phyloP scores from a whole-genome alignment of 306 rosid species.

The Fragaria iinumae region DNA sequence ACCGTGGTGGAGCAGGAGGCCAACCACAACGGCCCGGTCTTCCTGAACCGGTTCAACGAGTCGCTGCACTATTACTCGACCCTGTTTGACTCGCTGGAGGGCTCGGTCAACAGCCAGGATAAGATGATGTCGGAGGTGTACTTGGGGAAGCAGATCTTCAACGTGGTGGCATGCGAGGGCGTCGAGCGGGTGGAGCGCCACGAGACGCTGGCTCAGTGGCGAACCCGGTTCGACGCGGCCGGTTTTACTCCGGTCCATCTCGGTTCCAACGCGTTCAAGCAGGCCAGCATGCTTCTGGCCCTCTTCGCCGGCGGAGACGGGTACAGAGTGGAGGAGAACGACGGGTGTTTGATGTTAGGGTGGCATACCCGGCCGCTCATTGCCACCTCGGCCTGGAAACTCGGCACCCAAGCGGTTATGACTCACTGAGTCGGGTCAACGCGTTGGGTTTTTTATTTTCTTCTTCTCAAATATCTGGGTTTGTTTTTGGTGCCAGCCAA shows the following conservation, averaged over 20 bases:
- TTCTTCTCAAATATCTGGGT: not conserved
- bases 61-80: constrained; percentile 88
- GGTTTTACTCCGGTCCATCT: constrained; percentile 70
- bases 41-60: constrained; percentile 84
- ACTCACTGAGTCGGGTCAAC: constrained; percentile 41
- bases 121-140: constrained; percentile 81
- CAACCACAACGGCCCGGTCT: constrained; percentile 65
- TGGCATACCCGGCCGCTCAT: constrained; percentile 94
- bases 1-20: constrained; percentile 92
- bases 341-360: constrained; percentile 71
- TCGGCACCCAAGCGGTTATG: constrained; percentile 25
- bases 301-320: constrained; percentile 82
- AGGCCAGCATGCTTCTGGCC: constrained; percentile 79
- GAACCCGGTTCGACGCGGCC: constrained; percentile 49
- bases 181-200: constrained; percentile 86
- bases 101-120: constrained; percentile 57
- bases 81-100: constrained; percentile 88
- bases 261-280: constrained; percentile 91
- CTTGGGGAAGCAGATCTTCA: constrained; percentile 81
- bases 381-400: constrained; percentile 87
- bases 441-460: not conserved
- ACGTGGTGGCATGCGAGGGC: constrained; percentile 88
- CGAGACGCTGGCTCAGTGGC: constrained; percentile 74
- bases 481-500: not conserved
- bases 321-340: constrained; percentile 76